These are phyloP conservation scores for Agroathelia rolfsii DNA, from an alignment of 1,284 basidiomycete species.

Conservation along the genomic window DNA sequence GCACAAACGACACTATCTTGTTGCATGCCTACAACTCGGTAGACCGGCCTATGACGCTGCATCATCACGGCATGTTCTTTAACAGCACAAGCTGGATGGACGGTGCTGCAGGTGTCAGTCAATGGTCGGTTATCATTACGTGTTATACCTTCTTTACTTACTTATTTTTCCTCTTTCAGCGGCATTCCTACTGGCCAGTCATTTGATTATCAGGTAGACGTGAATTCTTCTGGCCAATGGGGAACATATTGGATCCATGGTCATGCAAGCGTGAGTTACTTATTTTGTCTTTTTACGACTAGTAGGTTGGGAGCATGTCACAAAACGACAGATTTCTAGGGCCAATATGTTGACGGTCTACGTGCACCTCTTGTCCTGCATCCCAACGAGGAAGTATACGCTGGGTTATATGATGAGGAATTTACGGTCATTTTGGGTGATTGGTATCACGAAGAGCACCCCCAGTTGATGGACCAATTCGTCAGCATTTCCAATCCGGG, in stretches of 20 bases:
- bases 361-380: constrained; percentile 74
- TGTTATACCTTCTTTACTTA: too few relatives aligned
- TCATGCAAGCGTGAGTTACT: constrained; percentile 47
- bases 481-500: constrained; percentile 68
- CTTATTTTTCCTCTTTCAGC: too few relatives aligned
- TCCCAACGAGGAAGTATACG: constrained; percentile 45
- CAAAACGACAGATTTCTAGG: constrained; percentile 27
- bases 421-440: constrained; percentile 79
- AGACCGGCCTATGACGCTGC: constrained; percentile 52
- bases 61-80: constrained; percentile 93
- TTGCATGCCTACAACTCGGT: constrained; percentile 73
- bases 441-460: constrained; percentile 79
- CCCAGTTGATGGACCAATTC: constrained; percentile 57
- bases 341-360: constrained; percentile 84
- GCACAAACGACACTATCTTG: constrained; percentile 59
- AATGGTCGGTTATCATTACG: constrained; percentile 51
- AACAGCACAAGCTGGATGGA: constrained; percentile 82
- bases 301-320: too few relatives aligned
- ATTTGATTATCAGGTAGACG: constrained; percentile 77
- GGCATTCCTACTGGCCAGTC: constrained; percentile 72
- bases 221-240: constrained; percentile 60
- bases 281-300: too few relatives aligned
- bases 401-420: constrained; percentile 91
- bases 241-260: constrained; percentile 90
- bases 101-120: constrained; percentile 74